Percentiles rank a stretch among this genome's conserved stretches.
Evolutionary conservation across 1,139 yeast genomes (phyloP).

Genomic region (Entelexis paramagnoliae): DNA sequence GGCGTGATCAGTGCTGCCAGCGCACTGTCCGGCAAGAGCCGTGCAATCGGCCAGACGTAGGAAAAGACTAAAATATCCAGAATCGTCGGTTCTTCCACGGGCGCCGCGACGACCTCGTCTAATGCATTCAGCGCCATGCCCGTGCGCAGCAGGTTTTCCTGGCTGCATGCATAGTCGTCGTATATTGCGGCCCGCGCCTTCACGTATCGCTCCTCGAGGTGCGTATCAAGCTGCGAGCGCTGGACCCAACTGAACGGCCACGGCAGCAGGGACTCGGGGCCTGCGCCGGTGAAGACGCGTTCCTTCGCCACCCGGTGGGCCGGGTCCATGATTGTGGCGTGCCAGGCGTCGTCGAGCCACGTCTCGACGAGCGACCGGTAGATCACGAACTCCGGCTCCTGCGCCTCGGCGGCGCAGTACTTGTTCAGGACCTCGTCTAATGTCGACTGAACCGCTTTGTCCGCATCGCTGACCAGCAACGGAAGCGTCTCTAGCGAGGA

Average conservation of each 20-base stretch:
- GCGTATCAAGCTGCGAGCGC: slow-evolving; percentile 7
- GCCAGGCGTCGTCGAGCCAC: slow-evolving; percentile 30
- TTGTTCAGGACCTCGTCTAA: slow-evolving; percentile 8
- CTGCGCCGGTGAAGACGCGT: slow-evolving; percentile 3
- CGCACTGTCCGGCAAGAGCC: slow-evolving; percentile 18
- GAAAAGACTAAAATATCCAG: slow-evolving; percentile 27
- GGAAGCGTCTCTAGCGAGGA: slow-evolving; percentile 24
- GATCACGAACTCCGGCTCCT: slow-evolving; percentile 15
- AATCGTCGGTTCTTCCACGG: slow-evolving; percentile 17
- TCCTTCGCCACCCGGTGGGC: slow-evolving; percentile 10
- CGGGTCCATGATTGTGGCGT: slow-evolving; percentile 23
- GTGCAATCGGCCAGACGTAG: slow-evolving; percentile 25
- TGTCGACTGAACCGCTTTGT: not conserved
- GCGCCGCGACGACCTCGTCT: slow-evolving; percentile 1
- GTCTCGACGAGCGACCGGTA: slow-evolving; percentile 26
- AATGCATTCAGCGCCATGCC: slow-evolving; percentile 16
- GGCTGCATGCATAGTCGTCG: slow-evolving; percentile 15
- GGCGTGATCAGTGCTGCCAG: slow-evolving; percentile 22
- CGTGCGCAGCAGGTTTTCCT: slow-evolving; percentile 12
- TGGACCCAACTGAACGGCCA: slow-evolving; percentile 17
- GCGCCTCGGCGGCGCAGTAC: slow-evolving; percentile 9
- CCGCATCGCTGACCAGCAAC: slow-evolving; percentile 14
- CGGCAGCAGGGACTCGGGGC: slow-evolving; percentile 1
- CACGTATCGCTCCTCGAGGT: slow-evolving; percentile 13
- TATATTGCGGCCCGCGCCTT: slow-evolving; percentile 6